These are phyloP conservation scores for Alternaria arborescens DNA, from an alignment of 2,329 filamentous ascomycete genomes.

Conservation along the genomic window DNA sequence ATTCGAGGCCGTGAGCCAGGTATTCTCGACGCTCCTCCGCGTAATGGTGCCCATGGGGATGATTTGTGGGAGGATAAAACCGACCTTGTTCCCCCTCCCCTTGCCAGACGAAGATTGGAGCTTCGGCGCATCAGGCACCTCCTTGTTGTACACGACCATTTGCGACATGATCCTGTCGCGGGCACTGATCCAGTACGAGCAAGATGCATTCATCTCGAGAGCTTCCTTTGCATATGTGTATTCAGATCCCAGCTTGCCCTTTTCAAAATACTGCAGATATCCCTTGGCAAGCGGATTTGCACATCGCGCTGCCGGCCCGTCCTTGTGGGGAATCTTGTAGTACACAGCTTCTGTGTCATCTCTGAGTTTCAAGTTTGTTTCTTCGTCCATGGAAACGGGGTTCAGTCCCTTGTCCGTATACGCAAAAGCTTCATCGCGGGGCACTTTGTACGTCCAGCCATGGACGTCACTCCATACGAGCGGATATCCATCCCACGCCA, in stretches of 20 bases:
- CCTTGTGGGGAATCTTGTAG: slow-evolving; percentile 96
- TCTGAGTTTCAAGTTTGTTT: slow-evolving; percentile 70
- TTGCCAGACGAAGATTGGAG: slow-evolving; percentile 32
- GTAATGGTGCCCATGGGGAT: slow-evolving; percentile 99
- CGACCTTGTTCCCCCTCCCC: slow-evolving; percentile 55
- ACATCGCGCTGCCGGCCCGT: slow-evolving; percentile 86
- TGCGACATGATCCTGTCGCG: slow-evolving; percentile 93
- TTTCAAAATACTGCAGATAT: slow-evolving; percentile 90
- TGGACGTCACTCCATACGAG: slow-evolving; percentile 92
- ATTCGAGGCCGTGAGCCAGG: slow-evolving; percentile 97
- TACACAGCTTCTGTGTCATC: slow-evolving; percentile 74
- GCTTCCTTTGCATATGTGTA: slow-evolving; percentile 92
- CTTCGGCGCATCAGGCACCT: slow-evolving; percentile 50
- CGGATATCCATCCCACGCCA: slow-evolving; percentile 90
- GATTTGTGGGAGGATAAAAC: slow-evolving; percentile 92
- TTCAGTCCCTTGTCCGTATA: slow-evolving; percentile 78
- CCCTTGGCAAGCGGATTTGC: slow-evolving; percentile 88
- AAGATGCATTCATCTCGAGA: slow-evolving; percentile 97
- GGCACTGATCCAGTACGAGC: slow-evolving; percentile 98
- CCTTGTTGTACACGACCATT: slow-evolving; percentile 86
- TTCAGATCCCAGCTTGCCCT: slow-evolving; percentile 84
- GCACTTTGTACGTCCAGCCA: slow-evolving; percentile 91
- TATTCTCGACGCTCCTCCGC: slow-evolving; percentile 92
- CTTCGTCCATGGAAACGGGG: slow-evolving; percentile 77
- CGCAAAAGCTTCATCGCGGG: slow-evolving; percentile 65